phyloP scores from a whole-genome alignment of 2,329 filamentous ascomycete species.

The Knoxdaviesia capensis region DNA sequence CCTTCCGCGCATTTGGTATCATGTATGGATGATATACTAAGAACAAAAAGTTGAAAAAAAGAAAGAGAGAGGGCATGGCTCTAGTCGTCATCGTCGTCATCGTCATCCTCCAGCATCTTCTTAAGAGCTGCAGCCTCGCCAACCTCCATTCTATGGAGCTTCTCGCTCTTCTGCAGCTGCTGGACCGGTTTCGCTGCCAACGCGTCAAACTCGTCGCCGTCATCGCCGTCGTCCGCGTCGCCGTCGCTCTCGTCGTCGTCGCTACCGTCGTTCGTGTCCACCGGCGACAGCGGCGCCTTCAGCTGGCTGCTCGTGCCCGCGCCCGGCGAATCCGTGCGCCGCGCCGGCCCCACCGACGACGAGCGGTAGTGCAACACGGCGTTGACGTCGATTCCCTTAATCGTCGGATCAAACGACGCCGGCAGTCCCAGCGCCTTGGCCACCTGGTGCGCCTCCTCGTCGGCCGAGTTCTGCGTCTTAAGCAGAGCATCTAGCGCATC shows the following conservation, averaged over 20 bases:
- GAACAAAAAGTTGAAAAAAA: background rate
- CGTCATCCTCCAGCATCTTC: constrained; percentile 16
- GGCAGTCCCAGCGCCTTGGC: constrained; percentile 42
- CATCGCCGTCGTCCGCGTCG: constrained; percentile 19
- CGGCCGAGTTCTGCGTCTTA: constrained; percentile 31
- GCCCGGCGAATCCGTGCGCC: background rate
- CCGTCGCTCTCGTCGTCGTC: constrained; percentile 16
- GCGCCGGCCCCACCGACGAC: background rate
- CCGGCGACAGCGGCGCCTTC: background rate
- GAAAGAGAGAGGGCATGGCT: background rate
- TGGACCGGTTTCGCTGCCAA: constrained; percentile 20
- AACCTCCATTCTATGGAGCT: constrained; percentile 38
- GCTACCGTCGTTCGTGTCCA: constrained; percentile 14
- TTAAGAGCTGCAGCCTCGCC: constrained; percentile 33
- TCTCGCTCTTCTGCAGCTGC: constrained; percentile 27
- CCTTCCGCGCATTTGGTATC: background rate
- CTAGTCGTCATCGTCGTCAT: constrained; percentile 15
- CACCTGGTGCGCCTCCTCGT: constrained; percentile 44
- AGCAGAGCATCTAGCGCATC: constrained; percentile 29
- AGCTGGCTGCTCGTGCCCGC: background rate
- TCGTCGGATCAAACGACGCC: constrained; percentile 40
- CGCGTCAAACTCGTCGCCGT: constrained; percentile 18
- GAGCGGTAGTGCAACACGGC: constrained; percentile 7
- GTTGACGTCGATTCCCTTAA: constrained; percentile 30
- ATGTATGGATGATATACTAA: background rate